These are phyloP conservation scores for Apiospora saccharicola DNA, from an alignment of 2,329 filamentous ascomycete species.

Conservation along the genomic window DNA sequence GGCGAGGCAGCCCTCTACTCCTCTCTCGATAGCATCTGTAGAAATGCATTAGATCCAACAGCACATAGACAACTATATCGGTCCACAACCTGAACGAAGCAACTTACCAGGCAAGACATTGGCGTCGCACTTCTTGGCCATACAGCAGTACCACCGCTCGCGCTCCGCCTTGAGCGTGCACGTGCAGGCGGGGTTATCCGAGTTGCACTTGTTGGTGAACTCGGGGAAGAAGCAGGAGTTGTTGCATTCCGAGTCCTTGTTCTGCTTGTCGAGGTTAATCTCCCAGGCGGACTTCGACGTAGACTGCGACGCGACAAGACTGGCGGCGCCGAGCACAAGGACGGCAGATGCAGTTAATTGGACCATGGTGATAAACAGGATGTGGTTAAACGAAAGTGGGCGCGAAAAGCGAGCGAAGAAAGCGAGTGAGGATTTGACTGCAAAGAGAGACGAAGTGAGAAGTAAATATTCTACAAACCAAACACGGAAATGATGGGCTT, in stretches of 20 bases:
- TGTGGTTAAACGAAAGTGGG: not conserved
- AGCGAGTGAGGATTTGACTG: not conserved
- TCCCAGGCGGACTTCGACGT: not conserved
- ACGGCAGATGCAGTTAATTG: not conserved
- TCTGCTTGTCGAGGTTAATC: not conserved
- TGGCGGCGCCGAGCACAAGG: not conserved
- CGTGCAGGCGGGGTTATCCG: not conserved
- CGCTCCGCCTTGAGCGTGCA: not conserved
- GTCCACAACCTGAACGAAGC: not conserved
- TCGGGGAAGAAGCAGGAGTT: not conserved
- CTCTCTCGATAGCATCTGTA: not conserved
- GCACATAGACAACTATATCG: not conserved
- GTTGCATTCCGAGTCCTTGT: not conserved
- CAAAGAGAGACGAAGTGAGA: not conserved
- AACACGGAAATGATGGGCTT: not conserved
- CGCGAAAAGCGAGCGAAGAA: not conserved
- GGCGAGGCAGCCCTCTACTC: not conserved
- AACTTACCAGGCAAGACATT: not conserved
- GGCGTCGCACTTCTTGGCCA: not conserved
- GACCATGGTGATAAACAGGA: not conserved
- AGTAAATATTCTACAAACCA: not conserved
- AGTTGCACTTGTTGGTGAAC: slow-evolving; percentile 5
- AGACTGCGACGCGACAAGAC: not conserved
- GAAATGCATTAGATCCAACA: not conserved
- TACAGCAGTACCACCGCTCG: not conserved